phyloP scores from a whole-genome alignment of 768 basidiomycete genomes.

The Lactarius tabidus region DNA sequence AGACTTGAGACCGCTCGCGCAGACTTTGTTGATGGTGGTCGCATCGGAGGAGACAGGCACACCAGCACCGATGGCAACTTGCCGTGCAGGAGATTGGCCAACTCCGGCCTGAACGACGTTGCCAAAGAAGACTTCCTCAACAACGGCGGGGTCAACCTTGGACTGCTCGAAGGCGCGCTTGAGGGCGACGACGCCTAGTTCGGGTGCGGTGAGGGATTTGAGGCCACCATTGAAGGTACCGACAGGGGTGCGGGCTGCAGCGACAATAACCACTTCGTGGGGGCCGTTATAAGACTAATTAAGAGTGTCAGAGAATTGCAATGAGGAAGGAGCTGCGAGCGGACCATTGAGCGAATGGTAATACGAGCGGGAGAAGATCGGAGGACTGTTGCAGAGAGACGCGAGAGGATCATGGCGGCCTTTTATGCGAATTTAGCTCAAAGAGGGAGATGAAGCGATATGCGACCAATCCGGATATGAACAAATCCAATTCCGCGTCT shows the following conservation, averaged over 20 bases:
- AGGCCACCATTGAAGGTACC: conserved; percentile 89
- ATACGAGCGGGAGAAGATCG: conserved; percentile 34
- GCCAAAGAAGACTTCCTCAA: conserved; percentile 97
- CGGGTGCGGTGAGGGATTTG: conserved; percentile 83
- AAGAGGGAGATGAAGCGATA: not conserved
- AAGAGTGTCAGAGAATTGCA: conserved; percentile 9
- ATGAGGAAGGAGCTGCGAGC: not conserved
- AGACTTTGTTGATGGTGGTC: conserved; percentile 99
- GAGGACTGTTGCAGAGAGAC: conserved; percentile 41
- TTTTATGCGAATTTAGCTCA: conserved; percentile 1
- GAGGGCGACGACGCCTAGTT: conserved; percentile 85
- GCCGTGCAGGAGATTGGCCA: conserved; percentile 96
- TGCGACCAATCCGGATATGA: conserved; percentile 26
- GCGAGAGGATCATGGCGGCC: conserved; percentile 17
- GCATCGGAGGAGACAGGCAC: conserved; percentile 84
- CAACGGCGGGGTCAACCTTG: conserved; percentile 70
- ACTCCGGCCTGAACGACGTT: conserved; percentile 98
- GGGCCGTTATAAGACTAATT: conserved; percentile 37
- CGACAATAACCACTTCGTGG: conserved; percentile 89
- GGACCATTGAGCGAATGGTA: conserved; percentile 32
- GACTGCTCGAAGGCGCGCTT: conserved; percentile 85
- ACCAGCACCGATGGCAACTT: conserved; percentile 91
- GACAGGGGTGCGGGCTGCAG: conserved; percentile 90
- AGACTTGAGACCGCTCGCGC: conserved; percentile 94
- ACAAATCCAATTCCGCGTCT: conserved; percentile 27